phyloP scores from a whole-genome alignment of 805 yeast genomes.

The Pachysolen tannophilus region DNA sequence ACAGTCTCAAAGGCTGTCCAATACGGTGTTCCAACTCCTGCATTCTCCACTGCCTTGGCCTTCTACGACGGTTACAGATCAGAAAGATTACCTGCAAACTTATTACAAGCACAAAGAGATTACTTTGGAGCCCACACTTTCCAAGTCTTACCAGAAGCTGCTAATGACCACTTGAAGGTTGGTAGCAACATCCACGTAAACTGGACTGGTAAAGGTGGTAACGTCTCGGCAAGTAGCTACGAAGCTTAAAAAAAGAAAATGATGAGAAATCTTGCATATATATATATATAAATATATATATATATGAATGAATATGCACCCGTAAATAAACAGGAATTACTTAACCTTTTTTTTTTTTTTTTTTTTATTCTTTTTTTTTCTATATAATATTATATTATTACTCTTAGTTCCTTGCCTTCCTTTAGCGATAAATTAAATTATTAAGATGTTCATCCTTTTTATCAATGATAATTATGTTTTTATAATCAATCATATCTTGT shows the following conservation, averaged over 20 bases:
- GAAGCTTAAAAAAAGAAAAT: conserved; percentile 84
- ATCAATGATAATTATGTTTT: too few relatives aligned
- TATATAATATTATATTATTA: too few relatives aligned
- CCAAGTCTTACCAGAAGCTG: conserved; percentile 85
- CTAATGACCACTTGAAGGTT: conserved; percentile 66
- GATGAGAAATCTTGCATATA: background rate
- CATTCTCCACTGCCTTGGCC: conserved; percentile 92
- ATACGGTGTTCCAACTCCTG: conserved; percentile 95
- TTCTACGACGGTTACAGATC: conserved; percentile 99
- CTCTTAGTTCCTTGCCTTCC: too few relatives aligned
- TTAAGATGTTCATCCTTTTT: too few relatives aligned
- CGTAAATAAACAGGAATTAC: too few relatives aligned
- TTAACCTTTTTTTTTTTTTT: too few relatives aligned
- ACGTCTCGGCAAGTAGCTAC: conserved; percentile 91
- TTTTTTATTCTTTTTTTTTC: too few relatives aligned
- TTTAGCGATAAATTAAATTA: too few relatives aligned
- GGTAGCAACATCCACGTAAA: conserved; percentile 86
- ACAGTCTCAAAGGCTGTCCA: conserved; percentile 70
- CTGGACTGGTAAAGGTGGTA: conserved; percentile 99
- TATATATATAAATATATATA: too few relatives aligned
- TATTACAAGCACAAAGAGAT: conserved; percentile 99
- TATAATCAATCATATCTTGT: too few relatives aligned
- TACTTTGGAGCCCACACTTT: conserved; percentile 99
- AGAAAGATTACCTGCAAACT: conserved; percentile 91
- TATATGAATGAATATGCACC: too few relatives aligned